phyloP scores from a whole-genome alignment of 2,329 filamentous ascomycete species.

The Raffaelea arxii region DNA sequence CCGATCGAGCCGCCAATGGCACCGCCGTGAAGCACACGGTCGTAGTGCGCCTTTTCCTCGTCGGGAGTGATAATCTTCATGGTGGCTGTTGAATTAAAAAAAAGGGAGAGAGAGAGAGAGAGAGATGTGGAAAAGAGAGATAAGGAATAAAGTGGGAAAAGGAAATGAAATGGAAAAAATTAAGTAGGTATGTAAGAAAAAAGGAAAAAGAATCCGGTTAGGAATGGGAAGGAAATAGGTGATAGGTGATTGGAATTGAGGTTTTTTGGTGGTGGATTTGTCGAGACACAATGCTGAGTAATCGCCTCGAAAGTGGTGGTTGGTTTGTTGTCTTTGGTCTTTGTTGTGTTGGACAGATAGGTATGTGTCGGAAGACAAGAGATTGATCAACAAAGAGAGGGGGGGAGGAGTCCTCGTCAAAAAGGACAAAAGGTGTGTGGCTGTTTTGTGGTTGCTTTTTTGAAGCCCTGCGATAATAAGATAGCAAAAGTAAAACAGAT shows the following conservation, averaged over 20 bases:
- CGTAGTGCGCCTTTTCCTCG: constrained; percentile 82
- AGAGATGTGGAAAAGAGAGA: neutral
- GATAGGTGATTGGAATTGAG: neutral
- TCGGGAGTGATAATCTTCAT: constrained; percentile 98
- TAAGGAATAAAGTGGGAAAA: neutral
- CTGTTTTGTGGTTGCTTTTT: too few species aligned
- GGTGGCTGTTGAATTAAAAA: constrained; percentile 17
- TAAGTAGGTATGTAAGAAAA: too few species aligned
- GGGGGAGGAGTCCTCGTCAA: too few species aligned
- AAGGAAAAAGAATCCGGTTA: neutral
- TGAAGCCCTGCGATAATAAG: too few species aligned
- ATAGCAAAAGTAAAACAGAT: too few species aligned
- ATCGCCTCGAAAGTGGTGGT: too few species aligned
- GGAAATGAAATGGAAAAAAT: neutral
- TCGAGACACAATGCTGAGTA: neutral
- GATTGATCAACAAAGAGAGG: too few species aligned
- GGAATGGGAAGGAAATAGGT: neutral
- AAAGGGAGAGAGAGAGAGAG: neutral
- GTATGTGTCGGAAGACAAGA: too few species aligned
- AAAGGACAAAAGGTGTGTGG: too few species aligned
- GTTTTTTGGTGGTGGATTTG: neutral
- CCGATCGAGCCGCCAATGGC: constrained; percentile 62
- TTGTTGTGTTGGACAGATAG: too few species aligned
- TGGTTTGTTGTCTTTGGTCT: too few species aligned
- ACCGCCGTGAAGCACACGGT: constrained; percentile 70